Evolutionary conservation across 768 basidiomycete genomes (phyloP).

Genomic region (Lactifluus volemus): DNA sequence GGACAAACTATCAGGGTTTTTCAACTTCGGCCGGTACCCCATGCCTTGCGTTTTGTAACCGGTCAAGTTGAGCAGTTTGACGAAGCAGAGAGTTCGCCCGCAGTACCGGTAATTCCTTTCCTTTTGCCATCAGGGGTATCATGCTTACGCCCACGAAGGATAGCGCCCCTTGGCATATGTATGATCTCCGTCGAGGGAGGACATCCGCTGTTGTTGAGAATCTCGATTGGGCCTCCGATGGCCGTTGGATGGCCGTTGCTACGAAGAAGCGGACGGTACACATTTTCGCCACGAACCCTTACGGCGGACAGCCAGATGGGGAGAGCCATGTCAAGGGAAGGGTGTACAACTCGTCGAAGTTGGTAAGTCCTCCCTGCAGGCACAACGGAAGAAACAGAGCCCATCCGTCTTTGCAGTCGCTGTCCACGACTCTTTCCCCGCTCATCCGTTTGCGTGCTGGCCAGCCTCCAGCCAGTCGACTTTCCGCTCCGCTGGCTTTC

Average conservation of each 20-base stretch:
- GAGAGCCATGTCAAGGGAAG: slow-evolving; percentile 50
- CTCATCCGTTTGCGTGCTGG: slow-evolving; percentile 42
- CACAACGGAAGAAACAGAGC: background rate
- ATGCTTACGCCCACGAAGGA: background rate
- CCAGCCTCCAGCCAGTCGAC: slow-evolving; percentile 22
- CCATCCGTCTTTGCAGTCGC: slow-evolving; percentile 33
- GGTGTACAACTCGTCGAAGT: slow-evolving; percentile 44
- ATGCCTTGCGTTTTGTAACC: slow-evolving; percentile 15
- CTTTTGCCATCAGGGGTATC: background rate
- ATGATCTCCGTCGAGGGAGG: slow-evolving; percentile 61
- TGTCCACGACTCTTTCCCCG: slow-evolving; percentile 46
- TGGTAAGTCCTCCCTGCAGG: slow-evolving; percentile 31
- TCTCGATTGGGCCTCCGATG: slow-evolving; percentile 46
- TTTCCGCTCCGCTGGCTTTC: slow-evolving; percentile 41
- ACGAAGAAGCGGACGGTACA: slow-evolving; percentile 59
- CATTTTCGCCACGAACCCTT: slow-evolving; percentile 69
- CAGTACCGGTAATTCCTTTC: background rate
- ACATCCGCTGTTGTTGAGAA: slow-evolving; percentile 57
- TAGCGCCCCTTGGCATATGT: slow-evolving; percentile 44
- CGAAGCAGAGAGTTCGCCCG: background rate
- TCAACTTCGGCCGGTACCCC: slow-evolving; percentile 29
- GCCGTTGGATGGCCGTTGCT: slow-evolving; percentile 61
- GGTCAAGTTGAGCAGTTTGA: background rate
- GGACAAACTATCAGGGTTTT: slow-evolving; percentile 48
- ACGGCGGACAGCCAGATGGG: slow-evolving; percentile 59